Evolutionary conservation across 106 monocot species (phyloP).

Genomic region (Triglochin maritima): DNA sequence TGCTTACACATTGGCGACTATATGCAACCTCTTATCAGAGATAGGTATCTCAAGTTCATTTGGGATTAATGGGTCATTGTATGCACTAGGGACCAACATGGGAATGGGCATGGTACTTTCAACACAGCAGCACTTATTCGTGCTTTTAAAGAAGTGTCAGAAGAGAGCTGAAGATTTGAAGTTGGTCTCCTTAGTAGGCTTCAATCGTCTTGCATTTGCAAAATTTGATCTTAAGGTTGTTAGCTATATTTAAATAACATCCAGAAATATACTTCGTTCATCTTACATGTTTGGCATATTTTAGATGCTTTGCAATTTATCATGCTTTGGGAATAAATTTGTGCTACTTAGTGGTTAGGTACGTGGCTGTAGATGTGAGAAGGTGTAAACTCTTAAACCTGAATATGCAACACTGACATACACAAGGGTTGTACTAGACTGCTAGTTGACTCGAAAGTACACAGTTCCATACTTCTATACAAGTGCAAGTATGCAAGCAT

Average conservation of each 20-base stretch:
- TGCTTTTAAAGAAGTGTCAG: conserved; percentile 76
- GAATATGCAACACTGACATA: neutral
- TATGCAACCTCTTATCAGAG: conserved; percentile 75
- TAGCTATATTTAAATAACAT: neutral
- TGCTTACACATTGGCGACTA: conserved; percentile 76
- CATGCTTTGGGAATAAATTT: neutral
- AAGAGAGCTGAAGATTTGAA: conserved; percentile 75
- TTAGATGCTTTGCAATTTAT: neutral
- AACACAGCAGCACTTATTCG: conserved; percentile 72
- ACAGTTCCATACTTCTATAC: no score
- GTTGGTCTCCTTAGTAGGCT: conserved; percentile 51
- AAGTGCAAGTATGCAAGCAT: no score
- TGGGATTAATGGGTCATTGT: conserved; percentile 60
- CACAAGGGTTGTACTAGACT: neutral
- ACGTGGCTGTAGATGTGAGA: neutral
- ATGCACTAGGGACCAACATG: conserved; percentile 54
- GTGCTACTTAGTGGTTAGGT: neutral
- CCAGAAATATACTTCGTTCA: neutral
- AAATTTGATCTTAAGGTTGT: conserved; percentile 93
- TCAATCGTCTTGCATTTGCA: conserved; percentile 62
- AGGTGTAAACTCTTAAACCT: neutral
- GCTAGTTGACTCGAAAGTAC: no score
- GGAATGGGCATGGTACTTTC: conserved; percentile 58
- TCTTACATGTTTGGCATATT: neutral
- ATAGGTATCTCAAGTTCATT: conserved; percentile 53